A percentile compares a stretch with the other conserved stretches of the same genome.
Conservation (phyloP, 495 filamentous ascomycete species). For the Trichoderma virens region DNA sequence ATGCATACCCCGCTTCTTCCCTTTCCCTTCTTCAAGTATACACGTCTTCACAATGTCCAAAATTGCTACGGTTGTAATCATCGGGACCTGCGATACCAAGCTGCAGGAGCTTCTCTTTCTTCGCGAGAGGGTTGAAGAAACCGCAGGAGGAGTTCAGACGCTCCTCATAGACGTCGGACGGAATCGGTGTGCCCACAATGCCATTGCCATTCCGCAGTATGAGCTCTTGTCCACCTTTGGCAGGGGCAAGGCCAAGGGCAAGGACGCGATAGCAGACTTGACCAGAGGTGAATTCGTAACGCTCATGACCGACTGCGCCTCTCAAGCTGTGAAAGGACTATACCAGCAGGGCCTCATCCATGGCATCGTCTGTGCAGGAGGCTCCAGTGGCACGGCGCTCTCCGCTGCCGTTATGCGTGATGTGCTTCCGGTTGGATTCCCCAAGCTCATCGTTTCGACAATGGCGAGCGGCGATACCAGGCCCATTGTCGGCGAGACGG, state of each 20-base stretch:
- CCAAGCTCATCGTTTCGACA: constrained; percentile 63
- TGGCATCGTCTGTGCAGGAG: constrained; percentile 49
- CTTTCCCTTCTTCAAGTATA: no score
- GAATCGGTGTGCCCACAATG: not conserved
- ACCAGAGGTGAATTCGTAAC: not conserved
- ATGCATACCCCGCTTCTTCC: no score
- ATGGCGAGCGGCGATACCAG: constrained; percentile 55
- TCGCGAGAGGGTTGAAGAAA: constrained; percentile 35
- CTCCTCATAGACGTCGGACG: not conserved
- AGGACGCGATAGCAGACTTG: not conserved
- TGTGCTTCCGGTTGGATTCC: constrained; percentile 52
- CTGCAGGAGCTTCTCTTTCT: constrained; percentile 52
- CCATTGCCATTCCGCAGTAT: not conserved
- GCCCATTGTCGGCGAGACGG: constrained; percentile 53
- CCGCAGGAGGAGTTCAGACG: constrained; percentile 15
- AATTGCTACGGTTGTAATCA: constrained; percentile 44
- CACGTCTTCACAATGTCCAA: not conserved
- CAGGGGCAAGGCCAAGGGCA: no score
- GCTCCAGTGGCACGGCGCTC: constrained; percentile 51
- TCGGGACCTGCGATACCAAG: constrained; percentile 67
- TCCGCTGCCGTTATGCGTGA: constrained; percentile 49
- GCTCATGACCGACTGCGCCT: not conserved
- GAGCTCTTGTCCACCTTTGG: not conserved
- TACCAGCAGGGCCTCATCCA: constrained; percentile 30
- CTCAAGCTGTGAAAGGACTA: not conserved